phyloP scores from a whole-genome alignment of 441 rosid genomes.

The Syzygium malaccense region DNA sequence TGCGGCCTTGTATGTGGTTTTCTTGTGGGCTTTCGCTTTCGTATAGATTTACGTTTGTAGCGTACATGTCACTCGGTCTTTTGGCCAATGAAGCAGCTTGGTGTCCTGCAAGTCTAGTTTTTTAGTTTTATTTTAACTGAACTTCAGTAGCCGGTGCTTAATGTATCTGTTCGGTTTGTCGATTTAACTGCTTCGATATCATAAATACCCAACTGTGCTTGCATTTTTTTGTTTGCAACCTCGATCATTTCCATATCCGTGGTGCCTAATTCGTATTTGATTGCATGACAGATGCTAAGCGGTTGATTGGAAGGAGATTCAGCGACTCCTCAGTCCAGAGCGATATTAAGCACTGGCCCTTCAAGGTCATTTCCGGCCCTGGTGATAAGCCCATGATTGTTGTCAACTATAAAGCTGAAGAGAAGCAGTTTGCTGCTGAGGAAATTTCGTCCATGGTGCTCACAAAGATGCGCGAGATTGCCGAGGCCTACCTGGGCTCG shows the following conservation, averaged over 20 bases:
- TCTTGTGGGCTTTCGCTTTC: neutral
- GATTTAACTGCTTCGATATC: neutral
- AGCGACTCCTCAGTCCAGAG: conserved; percentile 6
- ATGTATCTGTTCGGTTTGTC: neutral
- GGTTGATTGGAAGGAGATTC: conserved; percentile 14
- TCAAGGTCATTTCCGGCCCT: conserved; percentile 3
- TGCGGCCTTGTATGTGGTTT: neutral
- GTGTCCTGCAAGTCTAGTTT: neutral
- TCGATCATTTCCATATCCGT: neutral
- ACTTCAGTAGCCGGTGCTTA: neutral
- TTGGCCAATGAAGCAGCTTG: neutral
- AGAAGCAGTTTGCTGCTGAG: conserved; percentile 8
- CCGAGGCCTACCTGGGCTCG: conserved; percentile 4
- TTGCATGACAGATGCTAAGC: conserved; percentile 7
- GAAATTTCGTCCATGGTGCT: conserved; percentile 13
- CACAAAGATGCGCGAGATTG: conserved; percentile 14
- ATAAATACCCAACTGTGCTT: neutral
- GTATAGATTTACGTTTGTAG: neutral
- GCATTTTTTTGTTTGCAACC: neutral
- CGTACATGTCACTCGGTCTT: neutral
- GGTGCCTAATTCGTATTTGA: neutral
- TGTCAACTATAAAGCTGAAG: conserved; percentile 6
- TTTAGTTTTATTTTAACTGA: neutral
- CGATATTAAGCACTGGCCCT: conserved; percentile 12
- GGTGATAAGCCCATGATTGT: conserved; percentile 14